A percentile compares a stretch with the other conserved stretches of the same genome.
phyloP scores from a whole-genome alignment of 306 rosid species.

The Fagus sylvatica region DNA sequence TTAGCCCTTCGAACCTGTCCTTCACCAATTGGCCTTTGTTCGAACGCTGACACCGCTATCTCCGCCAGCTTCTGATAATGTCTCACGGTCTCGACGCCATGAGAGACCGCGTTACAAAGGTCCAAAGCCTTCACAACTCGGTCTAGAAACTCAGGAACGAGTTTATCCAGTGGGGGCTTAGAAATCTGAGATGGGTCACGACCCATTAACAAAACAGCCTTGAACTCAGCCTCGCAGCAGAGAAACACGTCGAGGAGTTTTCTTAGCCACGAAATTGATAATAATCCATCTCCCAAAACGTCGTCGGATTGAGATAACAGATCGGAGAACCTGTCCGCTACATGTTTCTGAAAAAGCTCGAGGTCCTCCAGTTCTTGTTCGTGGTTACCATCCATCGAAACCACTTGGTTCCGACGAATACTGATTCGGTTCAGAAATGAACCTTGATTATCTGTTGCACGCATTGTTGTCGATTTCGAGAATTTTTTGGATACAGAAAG shows the following conservation, averaged over 20 bases:
- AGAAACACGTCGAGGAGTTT: conserved; percentile 75
- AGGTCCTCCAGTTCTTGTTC: conserved; percentile 84
- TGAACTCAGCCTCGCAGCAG: conserved; percentile 92
- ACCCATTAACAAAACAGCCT: conserved; percentile 70
- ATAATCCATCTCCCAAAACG: conserved; percentile 34
- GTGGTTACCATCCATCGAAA: conserved; percentile 76
- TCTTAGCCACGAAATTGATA: conserved; percentile 73
- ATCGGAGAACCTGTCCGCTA: conserved; percentile 62
- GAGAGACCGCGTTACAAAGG: conserved; percentile 74
- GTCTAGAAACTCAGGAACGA: conserved; percentile 73
- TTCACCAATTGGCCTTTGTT: conserved; percentile 67
- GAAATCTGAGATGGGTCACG: conserved; percentile 68
- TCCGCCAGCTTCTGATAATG: conserved; percentile 76
- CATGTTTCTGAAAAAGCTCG: conserved; percentile 78
- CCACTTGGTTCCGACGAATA: conserved; percentile 83
- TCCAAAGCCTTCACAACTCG: conserved; percentile 78
- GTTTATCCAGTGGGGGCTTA: conserved; percentile 78
- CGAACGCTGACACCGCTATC: conserved; percentile 67
- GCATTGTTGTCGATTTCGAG: conserved; percentile 47
- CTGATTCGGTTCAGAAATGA: conserved; percentile 90
- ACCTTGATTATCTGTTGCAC: conserved; percentile 73
- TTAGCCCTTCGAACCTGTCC: conserved; percentile 88
- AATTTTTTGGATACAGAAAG: not conserved
- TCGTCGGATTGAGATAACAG: conserved; percentile 53
- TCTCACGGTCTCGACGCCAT: conserved; percentile 70